Conservation (phyloP, 1,284 basidiomycete species). For the Cutaneotrichosporon sp. region DNA sequence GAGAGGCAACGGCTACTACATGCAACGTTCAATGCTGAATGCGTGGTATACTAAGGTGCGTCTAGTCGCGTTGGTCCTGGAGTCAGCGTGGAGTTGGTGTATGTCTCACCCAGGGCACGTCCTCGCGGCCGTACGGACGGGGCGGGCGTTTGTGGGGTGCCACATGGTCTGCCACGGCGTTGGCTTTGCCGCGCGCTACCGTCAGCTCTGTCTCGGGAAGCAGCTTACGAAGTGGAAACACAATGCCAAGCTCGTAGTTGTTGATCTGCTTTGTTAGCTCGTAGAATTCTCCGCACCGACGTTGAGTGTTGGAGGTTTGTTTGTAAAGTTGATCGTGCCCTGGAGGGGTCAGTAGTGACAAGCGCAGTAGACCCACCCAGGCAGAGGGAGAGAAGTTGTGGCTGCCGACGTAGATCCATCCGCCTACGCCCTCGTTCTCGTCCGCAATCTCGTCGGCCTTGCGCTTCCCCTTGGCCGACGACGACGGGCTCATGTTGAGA, state of each 20-base stretch:
- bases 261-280: constrained; percentile 11
- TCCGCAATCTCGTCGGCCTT: constrained; percentile 26
- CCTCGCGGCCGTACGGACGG: constrained; percentile 28
- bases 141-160: constrained; percentile 42
- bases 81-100: not conserved
- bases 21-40: not conserved
- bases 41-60: not conserved
- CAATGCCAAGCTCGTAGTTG: constrained; percentile 48
- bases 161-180: constrained; percentile 29
- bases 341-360: constrained; percentile 9
- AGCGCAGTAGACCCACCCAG: constrained; percentile 31
- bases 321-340: constrained; percentile 39
- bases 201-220: not conserved
- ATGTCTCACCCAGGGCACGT: constrained; percentile 41
- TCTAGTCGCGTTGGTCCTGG: constrained; percentile 8
- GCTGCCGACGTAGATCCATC: constrained; percentile 45
- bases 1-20: not conserved
- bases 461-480: constrained; percentile 20
- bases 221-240: constrained; percentile 42
- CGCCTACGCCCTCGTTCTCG: constrained; percentile 25
- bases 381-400: constrained; percentile 44
- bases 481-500: constrained; percentile 12
- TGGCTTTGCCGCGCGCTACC: constrained; percentile 27
- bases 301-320: constrained; percentile 27
- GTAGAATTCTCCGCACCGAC: constrained; percentile 5